Evolutionary conservation across 2,329 filamentous ascomycete species (phyloP), one percentile per base, ranked within the genome.

Genomic region (Phyllachora maydis): DNA sequence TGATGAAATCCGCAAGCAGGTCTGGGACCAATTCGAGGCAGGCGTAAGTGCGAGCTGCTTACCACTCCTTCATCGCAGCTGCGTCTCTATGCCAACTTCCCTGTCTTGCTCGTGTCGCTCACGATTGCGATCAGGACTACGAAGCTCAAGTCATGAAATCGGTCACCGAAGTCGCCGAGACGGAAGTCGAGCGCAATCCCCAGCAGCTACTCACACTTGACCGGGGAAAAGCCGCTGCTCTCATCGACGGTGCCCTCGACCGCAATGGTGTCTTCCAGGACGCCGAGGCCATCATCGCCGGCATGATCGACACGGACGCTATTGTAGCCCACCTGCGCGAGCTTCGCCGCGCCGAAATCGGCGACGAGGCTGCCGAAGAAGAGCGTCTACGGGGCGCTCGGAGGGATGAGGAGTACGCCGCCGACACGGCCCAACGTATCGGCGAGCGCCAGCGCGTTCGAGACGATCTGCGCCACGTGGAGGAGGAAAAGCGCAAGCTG

Each of bases 191-290:
- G 32, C 65, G 68, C 30, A 77, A 83, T 35, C 66, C 75, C 0
- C 59, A 60, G 14, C 64, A 68, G 29, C 63, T 85, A 7, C 59
- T 85, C 4, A 71, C 70, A 10, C 63, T 79, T 23, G 74, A 82
- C 37, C 69, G 72, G 11, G 58, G 65, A 28, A 77, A 82, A 41
- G 73, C 76, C 4, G 68, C 71, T 2, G 66, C 74, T 1, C 59
- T 90, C 4, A 70, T 83, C 19, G 75, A 83, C 41, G 77, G 78
- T 27, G 74, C 74, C 1, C 63, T 79, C 11, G 76, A 83, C 37
- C 66, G 78, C 30, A 72, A 67, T 11, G 72, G 74, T 14, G 66
- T 82, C 14, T 88, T 85, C 37, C 65, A 72, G 29, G 65, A 65
- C 34, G 74, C 73, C 1, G 66, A 77, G 35, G 56, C 60, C 6